phyloP scores from a whole-genome alignment of 352 stramenopile genomes.

The Phytophthora pini region DNA sequence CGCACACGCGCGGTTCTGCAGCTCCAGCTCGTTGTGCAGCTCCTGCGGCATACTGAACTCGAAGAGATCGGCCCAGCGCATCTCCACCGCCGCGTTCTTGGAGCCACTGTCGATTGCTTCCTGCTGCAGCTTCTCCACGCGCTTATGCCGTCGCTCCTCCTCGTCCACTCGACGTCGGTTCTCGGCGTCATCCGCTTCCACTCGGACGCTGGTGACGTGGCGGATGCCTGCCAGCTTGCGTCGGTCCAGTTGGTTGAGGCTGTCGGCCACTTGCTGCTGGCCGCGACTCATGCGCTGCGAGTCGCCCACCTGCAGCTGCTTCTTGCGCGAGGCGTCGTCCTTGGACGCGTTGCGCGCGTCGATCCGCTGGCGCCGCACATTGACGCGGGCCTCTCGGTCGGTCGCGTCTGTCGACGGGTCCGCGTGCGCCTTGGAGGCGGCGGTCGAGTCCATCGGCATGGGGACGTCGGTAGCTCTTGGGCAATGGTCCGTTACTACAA shows the following conservation, averaged over 20 bases:
- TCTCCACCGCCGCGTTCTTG: slow-evolving; percentile 94
- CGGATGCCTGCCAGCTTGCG: slow-evolving; percentile 86
- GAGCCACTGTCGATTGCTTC: slow-evolving; percentile 90
- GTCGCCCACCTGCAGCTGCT: slow-evolving; percentile 68
- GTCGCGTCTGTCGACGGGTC: slow-evolving; percentile 41
- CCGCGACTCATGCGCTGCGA: slow-evolving; percentile 73
- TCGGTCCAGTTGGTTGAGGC: slow-evolving; percentile 77
- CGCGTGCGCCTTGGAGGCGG: slow-evolving; percentile 39
- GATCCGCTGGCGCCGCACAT: slow-evolving; percentile 72
- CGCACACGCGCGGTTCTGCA: slow-evolving; percentile 86
- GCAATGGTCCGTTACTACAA: slow-evolving; percentile 9
- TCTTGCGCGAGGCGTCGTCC: slow-evolving; percentile 79
- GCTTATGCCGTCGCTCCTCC: slow-evolving; percentile 86
- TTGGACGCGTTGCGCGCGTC: slow-evolving; percentile 82
- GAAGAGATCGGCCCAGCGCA: slow-evolving; percentile 92
- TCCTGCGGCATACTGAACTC: slow-evolving; percentile 95
- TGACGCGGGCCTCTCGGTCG: slow-evolving; percentile 71
- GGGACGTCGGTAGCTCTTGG: background rate
- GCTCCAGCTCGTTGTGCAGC: slow-evolving; percentile 89
- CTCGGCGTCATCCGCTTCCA: slow-evolving; percentile 90
- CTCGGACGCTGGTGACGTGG: slow-evolving; percentile 91
- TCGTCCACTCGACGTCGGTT: slow-evolving; percentile 91
- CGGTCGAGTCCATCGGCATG: slow-evolving; percentile 28
- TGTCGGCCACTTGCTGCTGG: slow-evolving; percentile 80
- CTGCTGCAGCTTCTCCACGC: slow-evolving; percentile 90